These are phyloP conservation scores for Ganoderma lingzhi DNA, from an alignment of 1,284 basidiomycete genomes.

Conservation along the genomic window DNA sequence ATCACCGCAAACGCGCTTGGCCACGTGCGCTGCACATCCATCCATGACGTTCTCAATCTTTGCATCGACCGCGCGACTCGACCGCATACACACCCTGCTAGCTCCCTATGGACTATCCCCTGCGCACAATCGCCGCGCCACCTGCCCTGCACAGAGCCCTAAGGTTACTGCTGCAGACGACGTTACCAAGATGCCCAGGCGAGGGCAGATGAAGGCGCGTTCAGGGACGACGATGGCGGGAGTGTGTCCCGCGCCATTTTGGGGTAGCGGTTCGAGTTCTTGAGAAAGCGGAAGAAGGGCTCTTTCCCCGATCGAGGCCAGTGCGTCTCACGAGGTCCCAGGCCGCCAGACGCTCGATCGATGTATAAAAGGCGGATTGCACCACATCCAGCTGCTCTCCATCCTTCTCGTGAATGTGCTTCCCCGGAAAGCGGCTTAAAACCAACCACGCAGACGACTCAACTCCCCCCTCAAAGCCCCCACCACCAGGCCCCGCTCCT, in stretches of 20 bases:
- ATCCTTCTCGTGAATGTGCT: constrained; percentile 46
- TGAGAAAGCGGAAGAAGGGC: constrained; percentile 6
- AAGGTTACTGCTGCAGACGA: background rate
- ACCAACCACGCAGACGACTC: constrained; percentile 43
- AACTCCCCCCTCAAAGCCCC: constrained; percentile 33
- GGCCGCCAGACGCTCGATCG: constrained; percentile 29
- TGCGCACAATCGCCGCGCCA: background rate
- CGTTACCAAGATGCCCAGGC: background rate
- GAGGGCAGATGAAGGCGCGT: background rate
- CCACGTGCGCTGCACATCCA: background rate
- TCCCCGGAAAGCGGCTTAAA: constrained; percentile 50
- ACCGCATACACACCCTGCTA: background rate
- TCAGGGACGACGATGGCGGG: constrained; percentile 1
- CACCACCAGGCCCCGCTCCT: constrained; percentile 29
- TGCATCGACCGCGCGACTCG: background rate
- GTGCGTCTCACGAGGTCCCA: constrained; percentile 27
- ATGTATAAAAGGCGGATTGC: constrained; percentile 18
- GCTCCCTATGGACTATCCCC: background rate
- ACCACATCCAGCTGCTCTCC: background rate
- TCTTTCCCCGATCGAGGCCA: constrained; percentile 23
- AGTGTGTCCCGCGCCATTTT: background rate
- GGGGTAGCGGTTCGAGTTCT: constrained; percentile 9
- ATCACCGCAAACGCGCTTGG: background rate
- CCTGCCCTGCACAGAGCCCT: background rate
- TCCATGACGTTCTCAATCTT: background rate